Evolutionary conservation across 2,329 filamentous ascomycete genomes (phyloP).

Genomic region (Aspergillus thermomutatus): DNA sequence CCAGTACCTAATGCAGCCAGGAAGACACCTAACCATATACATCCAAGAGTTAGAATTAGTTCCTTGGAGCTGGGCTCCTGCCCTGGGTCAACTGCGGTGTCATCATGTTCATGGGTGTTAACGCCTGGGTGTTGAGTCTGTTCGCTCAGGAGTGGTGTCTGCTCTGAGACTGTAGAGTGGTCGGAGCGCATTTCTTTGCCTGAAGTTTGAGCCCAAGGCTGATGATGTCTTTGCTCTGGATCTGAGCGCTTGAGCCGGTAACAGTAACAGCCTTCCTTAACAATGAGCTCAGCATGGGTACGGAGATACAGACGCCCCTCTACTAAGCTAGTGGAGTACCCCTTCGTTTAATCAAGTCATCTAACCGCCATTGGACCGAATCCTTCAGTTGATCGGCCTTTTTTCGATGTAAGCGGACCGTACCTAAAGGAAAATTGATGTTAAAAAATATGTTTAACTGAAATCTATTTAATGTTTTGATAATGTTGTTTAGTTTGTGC

Average conservation of each 20-base stretch:
- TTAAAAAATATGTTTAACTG: neutral
- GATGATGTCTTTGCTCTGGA: neutral
- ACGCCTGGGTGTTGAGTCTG: slow-evolving; percentile 9
- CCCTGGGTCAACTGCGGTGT: slow-evolving; percentile 20
- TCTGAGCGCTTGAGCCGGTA: neutral
- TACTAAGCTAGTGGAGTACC: neutral
- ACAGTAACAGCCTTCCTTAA: neutral
- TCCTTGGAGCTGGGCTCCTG: slow-evolving; percentile 48
- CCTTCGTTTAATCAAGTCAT: neutral
- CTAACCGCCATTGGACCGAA: neutral
- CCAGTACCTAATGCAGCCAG: slow-evolving; percentile 52
- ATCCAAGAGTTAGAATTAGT: slow-evolving; percentile 48
- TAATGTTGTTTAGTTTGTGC: neutral
- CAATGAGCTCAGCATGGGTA: neutral
- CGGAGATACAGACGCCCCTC: neutral
- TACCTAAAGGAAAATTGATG: neutral
- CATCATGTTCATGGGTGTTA: slow-evolving; percentile 8
- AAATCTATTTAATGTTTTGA: neutral
- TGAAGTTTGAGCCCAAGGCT: neutral
- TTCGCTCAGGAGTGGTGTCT: slow-evolving; percentile 30
- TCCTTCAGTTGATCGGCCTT: neutral
- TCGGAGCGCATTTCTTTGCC: slow-evolving; percentile 9
- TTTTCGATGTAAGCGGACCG: neutral
- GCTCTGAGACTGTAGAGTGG: slow-evolving; percentile 22
- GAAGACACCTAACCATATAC: slow-evolving; percentile 54